Conservation (phyloP, 768 basidiomycete species). For the Rhodosporidiobolus odoratus region DNA sequence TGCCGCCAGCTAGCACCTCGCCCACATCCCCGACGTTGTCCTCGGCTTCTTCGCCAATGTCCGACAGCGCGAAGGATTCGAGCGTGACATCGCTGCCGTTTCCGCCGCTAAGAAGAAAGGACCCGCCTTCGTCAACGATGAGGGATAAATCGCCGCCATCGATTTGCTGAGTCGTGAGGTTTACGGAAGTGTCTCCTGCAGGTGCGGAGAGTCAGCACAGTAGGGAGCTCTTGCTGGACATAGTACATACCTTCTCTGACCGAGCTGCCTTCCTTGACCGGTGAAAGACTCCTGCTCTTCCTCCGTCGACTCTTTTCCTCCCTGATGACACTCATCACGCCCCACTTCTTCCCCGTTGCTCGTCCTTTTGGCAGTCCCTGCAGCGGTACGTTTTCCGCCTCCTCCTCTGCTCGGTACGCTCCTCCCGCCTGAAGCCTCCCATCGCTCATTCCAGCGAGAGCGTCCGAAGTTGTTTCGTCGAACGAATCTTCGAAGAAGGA, state of each 20-base stretch:
- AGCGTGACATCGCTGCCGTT: neutral
- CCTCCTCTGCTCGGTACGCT: neutral
- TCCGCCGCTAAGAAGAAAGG: slow-evolving; percentile 6
- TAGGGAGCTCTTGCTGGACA: neutral
- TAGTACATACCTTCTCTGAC: neutral
- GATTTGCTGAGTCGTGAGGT: slow-evolving; percentile 6
- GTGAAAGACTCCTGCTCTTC: slow-evolving; percentile 3
- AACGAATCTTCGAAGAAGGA: slow-evolving; percentile 26
- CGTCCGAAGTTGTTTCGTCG: neutral
- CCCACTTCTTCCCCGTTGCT: slow-evolving; percentile 10
- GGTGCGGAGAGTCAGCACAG: neutral
- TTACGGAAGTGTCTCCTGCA: slow-evolving; percentile 2
- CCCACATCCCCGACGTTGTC: neutral
- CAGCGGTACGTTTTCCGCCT: neutral
- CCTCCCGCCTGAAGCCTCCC: too few relatives aligned
- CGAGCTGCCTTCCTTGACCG: neutral
- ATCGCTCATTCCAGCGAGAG: too few relatives aligned
- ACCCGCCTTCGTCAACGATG: slow-evolving; percentile 24
- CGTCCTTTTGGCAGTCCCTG: neutral
- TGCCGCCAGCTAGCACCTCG: neutral
- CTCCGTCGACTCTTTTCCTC: slow-evolving; percentile 35
- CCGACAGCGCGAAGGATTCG: neutral
- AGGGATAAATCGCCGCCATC: slow-evolving; percentile 16
- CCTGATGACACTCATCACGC: neutral
- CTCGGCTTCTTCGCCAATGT: slow-evolving; percentile 4